Conservation (phyloP, 2,329 filamentous ascomycete genomes). For the Cytospora paraplurivora region DNA sequence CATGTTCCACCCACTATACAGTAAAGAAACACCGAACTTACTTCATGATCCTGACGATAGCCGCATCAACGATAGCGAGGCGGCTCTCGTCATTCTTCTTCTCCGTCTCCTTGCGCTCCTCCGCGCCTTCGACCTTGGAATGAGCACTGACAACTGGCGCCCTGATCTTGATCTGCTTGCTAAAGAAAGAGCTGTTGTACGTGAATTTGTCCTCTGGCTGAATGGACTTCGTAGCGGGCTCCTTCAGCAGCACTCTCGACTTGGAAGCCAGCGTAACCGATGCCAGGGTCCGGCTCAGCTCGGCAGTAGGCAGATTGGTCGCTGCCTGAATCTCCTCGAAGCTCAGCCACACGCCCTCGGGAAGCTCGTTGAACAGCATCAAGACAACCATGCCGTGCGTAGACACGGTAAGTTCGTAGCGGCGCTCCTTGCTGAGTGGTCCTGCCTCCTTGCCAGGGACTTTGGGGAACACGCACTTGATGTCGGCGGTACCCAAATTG, state of each 20-base stretch:
- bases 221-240: constrained; percentile 76
- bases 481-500: constrained; percentile 75
- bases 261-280: constrained; percentile 83
- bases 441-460: constrained; percentile 70
- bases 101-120: constrained; percentile 70
- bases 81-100: constrained; percentile 74
- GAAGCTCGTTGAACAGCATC: constrained; percentile 82
- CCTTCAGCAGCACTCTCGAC: constrained; percentile 77
- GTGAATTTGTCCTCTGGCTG: constrained; percentile 76
- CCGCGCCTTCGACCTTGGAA: constrained; percentile 80
- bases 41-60: constrained; percentile 85
- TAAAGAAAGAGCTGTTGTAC: constrained; percentile 81
- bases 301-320: constrained; percentile 75
- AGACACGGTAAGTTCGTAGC: constrained; percentile 88
- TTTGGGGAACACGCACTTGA: constrained; percentile 76
- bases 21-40: constrained; percentile 47
- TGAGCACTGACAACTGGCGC: constrained; percentile 79
- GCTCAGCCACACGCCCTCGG: constrained; percentile 51
- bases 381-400: constrained; percentile 92
- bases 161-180: constrained; percentile 85
- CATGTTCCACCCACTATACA: background rate
- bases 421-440: constrained; percentile 62
- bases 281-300: constrained; percentile 77
- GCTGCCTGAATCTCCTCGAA: constrained; percentile 80
- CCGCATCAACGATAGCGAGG: constrained; percentile 72